Conservation (phyloP, 331 rosid genomes). For the Quercus lobata region DNA sequence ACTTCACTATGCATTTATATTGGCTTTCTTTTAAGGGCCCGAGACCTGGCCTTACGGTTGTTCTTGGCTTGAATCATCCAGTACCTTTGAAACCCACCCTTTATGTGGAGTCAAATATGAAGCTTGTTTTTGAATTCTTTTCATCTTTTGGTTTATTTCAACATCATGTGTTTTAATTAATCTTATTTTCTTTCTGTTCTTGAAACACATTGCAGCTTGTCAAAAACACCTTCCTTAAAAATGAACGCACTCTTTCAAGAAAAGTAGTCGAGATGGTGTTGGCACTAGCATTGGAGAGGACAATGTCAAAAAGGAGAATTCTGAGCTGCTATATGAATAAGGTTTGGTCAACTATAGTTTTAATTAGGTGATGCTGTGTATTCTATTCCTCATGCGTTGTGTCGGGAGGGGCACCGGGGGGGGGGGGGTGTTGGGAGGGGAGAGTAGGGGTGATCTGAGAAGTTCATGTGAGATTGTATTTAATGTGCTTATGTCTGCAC, state of each 20-base stretch:
- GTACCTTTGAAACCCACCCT: background rate
- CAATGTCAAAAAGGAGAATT: constrained; percentile 19
- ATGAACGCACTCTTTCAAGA: constrained; percentile 23
- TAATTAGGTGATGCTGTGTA: background rate
- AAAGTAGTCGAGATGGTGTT: constrained; percentile 29
- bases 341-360: constrained; percentile 13
- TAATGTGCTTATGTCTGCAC: background rate
- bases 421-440: background rate
- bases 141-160: background rate
- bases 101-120: background rate
- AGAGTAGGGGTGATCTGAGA: background rate
- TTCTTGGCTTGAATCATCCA: background rate
- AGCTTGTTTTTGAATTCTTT: background rate
- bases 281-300: constrained; percentile 32
- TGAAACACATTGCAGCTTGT: constrained; percentile 25
- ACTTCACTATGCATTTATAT: background rate
- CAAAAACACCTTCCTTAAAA: constrained; percentile 22
- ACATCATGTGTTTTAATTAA: background rate
- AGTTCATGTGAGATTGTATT: background rate
- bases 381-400: background rate
- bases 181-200: constrained; percentile 4
- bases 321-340: constrained; percentile 34
- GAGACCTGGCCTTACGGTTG: background rate
- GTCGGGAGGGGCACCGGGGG: background rate
- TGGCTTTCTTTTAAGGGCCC: background rate